A percentile compares a stretch with the other conserved stretches of the same genome.
Evolutionary conservation across 495 filamentous ascomycete genomes (phyloP).

Genomic region (Hypoxylon lienhwacheense): DNA sequence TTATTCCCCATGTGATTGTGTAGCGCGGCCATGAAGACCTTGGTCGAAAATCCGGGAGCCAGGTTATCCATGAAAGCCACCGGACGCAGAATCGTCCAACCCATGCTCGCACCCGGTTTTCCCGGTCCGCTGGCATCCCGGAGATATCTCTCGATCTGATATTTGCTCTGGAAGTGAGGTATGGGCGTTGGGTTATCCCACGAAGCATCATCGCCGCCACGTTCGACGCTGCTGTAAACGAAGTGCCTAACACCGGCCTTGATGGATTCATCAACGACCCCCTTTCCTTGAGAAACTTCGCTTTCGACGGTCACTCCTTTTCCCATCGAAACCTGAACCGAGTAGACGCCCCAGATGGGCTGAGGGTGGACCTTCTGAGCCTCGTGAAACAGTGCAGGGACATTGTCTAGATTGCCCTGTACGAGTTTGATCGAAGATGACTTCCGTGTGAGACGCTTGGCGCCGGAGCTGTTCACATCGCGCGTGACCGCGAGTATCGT

Average conservation of each 20-base stretch:
- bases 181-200: constrained; percentile 61
- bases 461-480: constrained; percentile 50
- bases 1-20: constrained; percentile 50
- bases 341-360: constrained; percentile 45
- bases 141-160: constrained; percentile 66
- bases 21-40: constrained; percentile 60
- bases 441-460: constrained; percentile 51
- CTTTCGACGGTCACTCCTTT: constrained; percentile 50
- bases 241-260: constrained; percentile 63
- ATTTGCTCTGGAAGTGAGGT: constrained; percentile 69
- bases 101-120: constrained; percentile 47
- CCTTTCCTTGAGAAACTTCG: constrained; percentile 66
- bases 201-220: constrained; percentile 60
- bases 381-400: constrained; percentile 52
- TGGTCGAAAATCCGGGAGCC: constrained; percentile 58
- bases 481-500: constrained; percentile 67
- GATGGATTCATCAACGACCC: constrained; percentile 62
- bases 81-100: constrained; percentile 65
- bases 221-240: constrained; percentile 71
- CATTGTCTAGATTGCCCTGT: constrained; percentile 60
- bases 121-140: constrained; percentile 36
- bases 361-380: constrained; percentile 44
- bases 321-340: constrained; percentile 48
- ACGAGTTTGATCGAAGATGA: constrained; percentile 57
- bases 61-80: constrained; percentile 71